These are phyloP conservation scores for Venturia effusa DNA, from an alignment of 2,329 filamentous ascomycete species.

Conservation along the genomic window DNA sequence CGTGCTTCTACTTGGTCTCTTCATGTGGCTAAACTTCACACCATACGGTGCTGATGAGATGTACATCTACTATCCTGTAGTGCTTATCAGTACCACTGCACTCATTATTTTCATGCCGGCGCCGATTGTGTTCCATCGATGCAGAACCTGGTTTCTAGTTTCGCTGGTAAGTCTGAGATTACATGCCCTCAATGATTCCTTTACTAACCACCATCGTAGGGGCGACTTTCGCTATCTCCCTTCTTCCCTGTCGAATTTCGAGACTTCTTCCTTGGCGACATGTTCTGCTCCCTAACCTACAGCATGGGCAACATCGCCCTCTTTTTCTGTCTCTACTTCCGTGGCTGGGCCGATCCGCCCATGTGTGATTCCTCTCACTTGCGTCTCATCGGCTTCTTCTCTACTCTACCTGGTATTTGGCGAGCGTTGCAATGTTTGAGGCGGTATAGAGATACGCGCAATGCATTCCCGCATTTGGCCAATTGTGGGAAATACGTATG, in stretches of 20 bases:
- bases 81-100: constrained; percentile 60
- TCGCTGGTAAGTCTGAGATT: constrained; percentile 56
- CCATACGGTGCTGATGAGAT: constrained; percentile 53
- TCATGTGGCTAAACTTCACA: constrained; percentile 84
- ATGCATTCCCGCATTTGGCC: constrained; percentile 82
- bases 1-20: constrained; percentile 61
- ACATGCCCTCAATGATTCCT: background rate
- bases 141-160: constrained; percentile 76
- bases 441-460: constrained; percentile 76
- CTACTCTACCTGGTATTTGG: constrained; percentile 76
- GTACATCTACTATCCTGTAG: constrained; percentile 77
- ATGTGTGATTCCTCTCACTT: constrained; percentile 83
- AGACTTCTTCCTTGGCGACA: constrained; percentile 95
- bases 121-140: constrained; percentile 62
- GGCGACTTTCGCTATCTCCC: constrained; percentile 74
- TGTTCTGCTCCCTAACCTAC: constrained; percentile 94
- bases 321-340: constrained; percentile 82
- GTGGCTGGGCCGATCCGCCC: constrained; percentile 57
- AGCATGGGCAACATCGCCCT: constrained; percentile 78
- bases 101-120: constrained; percentile 65
- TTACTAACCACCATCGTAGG: constrained; percentile 41
- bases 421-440: constrained; percentile 82
- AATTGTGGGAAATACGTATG: constrained; percentile 88
- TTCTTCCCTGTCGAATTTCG: constrained; percentile 91
- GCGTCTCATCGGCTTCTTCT: constrained; percentile 74